Percentiles rank a stretch among this genome's conserved stretches.
phyloP scores from a whole-genome alignment of 495 filamentous ascomycete species.

The Hypoxylon rickii region DNA sequence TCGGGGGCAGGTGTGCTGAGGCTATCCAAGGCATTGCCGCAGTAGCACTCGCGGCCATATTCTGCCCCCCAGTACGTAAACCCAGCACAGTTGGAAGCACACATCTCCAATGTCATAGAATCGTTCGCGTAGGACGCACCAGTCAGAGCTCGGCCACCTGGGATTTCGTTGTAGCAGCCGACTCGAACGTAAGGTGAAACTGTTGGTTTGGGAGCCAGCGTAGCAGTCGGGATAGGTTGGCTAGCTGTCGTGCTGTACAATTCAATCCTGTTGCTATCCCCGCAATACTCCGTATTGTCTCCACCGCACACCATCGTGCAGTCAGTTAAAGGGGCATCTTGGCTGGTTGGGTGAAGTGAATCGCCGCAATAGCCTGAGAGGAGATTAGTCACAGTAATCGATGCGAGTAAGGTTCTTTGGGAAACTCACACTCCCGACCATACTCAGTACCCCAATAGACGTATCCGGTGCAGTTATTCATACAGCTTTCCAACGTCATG shows the following conservation, averaged over 20 bases:
- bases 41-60: slow-evolving; percentile 46
- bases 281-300: slow-evolving; percentile 49
- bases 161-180: slow-evolving; percentile 54
- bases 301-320: slow-evolving; percentile 58
- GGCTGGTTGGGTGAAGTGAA: slow-evolving; percentile 45
- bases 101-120: slow-evolving; percentile 43
- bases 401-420: neutral
- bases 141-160: slow-evolving; percentile 45
- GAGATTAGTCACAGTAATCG: slow-evolving; percentile 13
- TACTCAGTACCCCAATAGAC: slow-evolving; percentile 56
- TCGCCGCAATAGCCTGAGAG: slow-evolving; percentile 54
- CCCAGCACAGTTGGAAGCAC: slow-evolving; percentile 35
- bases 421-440: slow-evolving; percentile 51
- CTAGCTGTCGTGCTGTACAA: slow-evolving; percentile 50
- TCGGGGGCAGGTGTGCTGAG: slow-evolving; percentile 35
- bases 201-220: slow-evolving; percentile 43
- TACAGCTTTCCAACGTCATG: slow-evolving; percentile 57
- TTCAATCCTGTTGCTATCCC: slow-evolving; percentile 50
- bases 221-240: slow-evolving; percentile 36
- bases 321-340: slow-evolving; percentile 44
- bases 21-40: slow-evolving; percentile 41
- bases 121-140: slow-evolving; percentile 38
- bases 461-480: slow-evolving; percentile 51
- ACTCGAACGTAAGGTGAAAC: slow-evolving; percentile 38
- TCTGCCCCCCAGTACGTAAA: slow-evolving; percentile 44